Base-by-base conservation (phyloP, 805 yeast genomes). In the Nakazawaea holstii region DNA sequence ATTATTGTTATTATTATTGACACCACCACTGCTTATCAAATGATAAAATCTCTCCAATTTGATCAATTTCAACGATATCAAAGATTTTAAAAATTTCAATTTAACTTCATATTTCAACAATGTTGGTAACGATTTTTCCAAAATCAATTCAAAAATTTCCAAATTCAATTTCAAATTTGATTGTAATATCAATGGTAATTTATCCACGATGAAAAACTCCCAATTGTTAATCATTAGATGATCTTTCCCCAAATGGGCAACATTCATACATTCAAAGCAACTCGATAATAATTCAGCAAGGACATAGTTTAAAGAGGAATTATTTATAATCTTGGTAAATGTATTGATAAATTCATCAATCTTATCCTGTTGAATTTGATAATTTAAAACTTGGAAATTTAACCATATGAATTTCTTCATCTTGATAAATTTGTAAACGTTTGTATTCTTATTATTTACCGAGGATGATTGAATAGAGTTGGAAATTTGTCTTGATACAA, bases 11-110 rank as follows among this genome's bases (percentile, higher is more conserved):
- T 20, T 20, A 20, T 20, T 20, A 20, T 20, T 20, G 63, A 51
- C 38, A 2, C 58, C 53, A 49, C 70, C 50, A 17, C 35, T 33
- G 4, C 36, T 40, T 9, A 47, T 24, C 35, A 36, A 38, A 13
- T 48, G 42, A 29, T 43, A 39, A 20, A 48, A 48, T 29, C 26
- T 43, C 37, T 48, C 50, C 32, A 48, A 28, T 33, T 48, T 48
- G 33, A 48, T 38, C 40, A 39, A 29, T 27, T 48, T 48, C 41
- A 42, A 14, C 3, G 41, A 39, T 14, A 48, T 35, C 28, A 48
- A 35, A 4, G 41, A 28, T 39, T 43, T 42, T 14, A 48, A 31
- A 28, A 48, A 43, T 13, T 24, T 20, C 9, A 41, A 27, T 15
- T 39, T 42, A 9, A 39, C 33, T n/a, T 42, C 36, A 33, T 27